Evolutionary conservation across 257 asterid species (phyloP).

Genomic region (Craterostigma plantagineum): DNA sequence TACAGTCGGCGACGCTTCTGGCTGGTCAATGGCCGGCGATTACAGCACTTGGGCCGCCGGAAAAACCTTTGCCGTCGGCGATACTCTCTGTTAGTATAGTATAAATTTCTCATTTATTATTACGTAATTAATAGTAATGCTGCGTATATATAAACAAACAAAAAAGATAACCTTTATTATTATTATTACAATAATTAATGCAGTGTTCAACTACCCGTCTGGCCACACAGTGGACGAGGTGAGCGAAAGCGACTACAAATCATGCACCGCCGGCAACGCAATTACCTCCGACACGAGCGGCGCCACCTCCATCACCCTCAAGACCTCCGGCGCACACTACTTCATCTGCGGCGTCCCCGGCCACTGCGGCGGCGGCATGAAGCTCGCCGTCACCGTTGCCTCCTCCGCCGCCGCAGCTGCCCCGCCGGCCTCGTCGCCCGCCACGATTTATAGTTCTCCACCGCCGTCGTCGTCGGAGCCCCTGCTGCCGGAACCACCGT

Average conservation of each 20-base stretch:
- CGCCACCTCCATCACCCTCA: constrained; percentile 46
- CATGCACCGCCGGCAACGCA: constrained; percentile 49
- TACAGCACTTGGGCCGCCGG: constrained; percentile 40
- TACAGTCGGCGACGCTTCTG: constrained; percentile 60
- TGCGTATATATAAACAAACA: not conserved
- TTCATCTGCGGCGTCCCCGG: constrained; percentile 43
- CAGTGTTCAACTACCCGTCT: constrained; percentile 58
- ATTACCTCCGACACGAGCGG: constrained; percentile 59
- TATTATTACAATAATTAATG: not conserved
- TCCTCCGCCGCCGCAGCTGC: constrained; percentile 10
- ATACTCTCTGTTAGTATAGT: constrained; percentile 37
- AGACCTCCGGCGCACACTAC: constrained; percentile 39
- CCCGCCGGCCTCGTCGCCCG: not conserved
- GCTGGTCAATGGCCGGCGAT: constrained; percentile 55
- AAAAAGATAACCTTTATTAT: not conserved
- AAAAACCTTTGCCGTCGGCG: constrained; percentile 50
- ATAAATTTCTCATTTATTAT: not conserved
- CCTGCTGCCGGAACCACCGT: constrained; percentile 14
- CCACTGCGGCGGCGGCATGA: constrained; percentile 64
- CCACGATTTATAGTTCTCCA: too few species aligned
- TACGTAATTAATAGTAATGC: not conserved
- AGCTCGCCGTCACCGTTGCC: constrained; percentile 28
- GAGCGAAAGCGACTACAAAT: constrained; percentile 26
- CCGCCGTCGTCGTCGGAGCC: too few species aligned
- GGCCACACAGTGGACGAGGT: constrained; percentile 81